phyloP scores from a whole-genome alignment of 192 early-diverging fungal species.

The Paraglomus occultum region DNA sequence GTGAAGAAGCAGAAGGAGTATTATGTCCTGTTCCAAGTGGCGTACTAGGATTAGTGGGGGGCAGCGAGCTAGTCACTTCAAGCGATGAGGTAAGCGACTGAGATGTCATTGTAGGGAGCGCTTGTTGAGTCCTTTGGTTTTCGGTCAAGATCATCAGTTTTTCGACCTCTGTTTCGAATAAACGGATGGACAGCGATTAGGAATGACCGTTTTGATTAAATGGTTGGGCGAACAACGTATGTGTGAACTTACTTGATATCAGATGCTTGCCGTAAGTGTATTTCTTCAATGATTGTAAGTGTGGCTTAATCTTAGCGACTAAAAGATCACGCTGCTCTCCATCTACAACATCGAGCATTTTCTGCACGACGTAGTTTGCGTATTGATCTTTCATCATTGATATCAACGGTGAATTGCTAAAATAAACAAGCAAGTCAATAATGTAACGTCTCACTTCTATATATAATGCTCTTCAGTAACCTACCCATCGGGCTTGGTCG shows the following conservation, averaged over 20 bases:
- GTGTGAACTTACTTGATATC: constrained; percentile 60
- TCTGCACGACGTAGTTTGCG: constrained; percentile 99
- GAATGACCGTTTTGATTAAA: too few species aligned
- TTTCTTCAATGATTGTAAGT: constrained; percentile 89
- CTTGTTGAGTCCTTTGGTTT: constrained; percentile 27
- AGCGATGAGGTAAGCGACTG: too few species aligned
- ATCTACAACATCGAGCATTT: constrained; percentile 98
- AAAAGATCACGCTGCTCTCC: constrained; percentile 85
- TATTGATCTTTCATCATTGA: constrained; percentile 99
- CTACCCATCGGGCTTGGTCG: constrained; percentile 79
- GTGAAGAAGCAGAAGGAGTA: constrained; percentile 5
- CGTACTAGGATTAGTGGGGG: background rate
- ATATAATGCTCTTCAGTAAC: constrained; percentile 21
- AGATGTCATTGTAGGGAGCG: background rate
- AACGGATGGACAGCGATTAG: too few species aligned
- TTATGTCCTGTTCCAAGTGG: constrained; percentile 15
- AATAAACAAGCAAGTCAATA: background rate
- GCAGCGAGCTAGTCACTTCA: background rate
- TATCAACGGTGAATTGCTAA: constrained; percentile 76
- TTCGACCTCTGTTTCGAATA: constrained; percentile 25
- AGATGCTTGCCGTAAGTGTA: constrained; percentile 98
- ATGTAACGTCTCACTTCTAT: constrained; percentile 15
- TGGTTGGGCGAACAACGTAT: background rate
- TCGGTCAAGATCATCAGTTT: constrained; percentile 28
- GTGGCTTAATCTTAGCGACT: constrained; percentile 90